Conservation (phyloP, 1,284 basidiomycete genomes). For the Vanrija sp. region DNA sequence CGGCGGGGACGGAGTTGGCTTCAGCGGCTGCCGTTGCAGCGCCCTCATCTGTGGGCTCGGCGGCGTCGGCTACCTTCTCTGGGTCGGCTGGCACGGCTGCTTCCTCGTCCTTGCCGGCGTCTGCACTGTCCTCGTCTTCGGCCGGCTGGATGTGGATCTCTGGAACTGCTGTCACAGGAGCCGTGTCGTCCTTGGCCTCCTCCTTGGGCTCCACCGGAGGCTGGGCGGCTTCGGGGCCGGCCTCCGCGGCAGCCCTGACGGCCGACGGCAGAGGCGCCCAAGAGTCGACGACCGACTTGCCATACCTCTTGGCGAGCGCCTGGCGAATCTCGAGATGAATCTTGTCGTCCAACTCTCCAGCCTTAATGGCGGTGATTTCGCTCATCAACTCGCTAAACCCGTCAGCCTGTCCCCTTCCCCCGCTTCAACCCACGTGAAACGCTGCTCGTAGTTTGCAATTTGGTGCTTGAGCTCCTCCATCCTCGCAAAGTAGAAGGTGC, state of each 20-base stretch:
- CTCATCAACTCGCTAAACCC: slow-evolving; percentile 26
- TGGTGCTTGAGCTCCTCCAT: slow-evolving; percentile 64
- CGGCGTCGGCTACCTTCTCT: slow-evolving; percentile 2
- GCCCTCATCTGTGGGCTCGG: background rate
- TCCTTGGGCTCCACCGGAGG: background rate
- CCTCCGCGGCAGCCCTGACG: slow-evolving; percentile 26
- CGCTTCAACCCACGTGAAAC: slow-evolving; percentile 62
- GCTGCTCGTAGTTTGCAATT: slow-evolving; percentile 66
- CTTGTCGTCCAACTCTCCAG: slow-evolving; percentile 63
- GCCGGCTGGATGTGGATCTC: background rate
- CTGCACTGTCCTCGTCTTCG: background rate
- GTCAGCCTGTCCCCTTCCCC: background rate
- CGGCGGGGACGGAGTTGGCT: background rate
- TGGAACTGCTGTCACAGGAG: no score
- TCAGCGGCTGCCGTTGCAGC: background rate
- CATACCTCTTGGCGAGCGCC: slow-evolving; percentile 37
- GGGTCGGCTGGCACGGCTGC: background rate
- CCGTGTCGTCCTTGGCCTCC: background rate
- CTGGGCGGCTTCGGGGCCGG: slow-evolving; percentile 19
- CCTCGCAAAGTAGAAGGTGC: slow-evolving; percentile 65
- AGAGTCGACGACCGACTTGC: slow-evolving; percentile 36
- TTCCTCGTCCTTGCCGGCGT: background rate
- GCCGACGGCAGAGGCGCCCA: slow-evolving; percentile 38
- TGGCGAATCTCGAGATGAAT: slow-evolving; percentile 52
- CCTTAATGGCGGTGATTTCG: slow-evolving; percentile 61